Percentiles rank a stretch among this genome's conserved stretches.
These are phyloP conservation scores for Epichloe gansuensis DNA, from an alignment of 2,329 filamentous ascomycete species.

Conservation along the genomic window DNA sequence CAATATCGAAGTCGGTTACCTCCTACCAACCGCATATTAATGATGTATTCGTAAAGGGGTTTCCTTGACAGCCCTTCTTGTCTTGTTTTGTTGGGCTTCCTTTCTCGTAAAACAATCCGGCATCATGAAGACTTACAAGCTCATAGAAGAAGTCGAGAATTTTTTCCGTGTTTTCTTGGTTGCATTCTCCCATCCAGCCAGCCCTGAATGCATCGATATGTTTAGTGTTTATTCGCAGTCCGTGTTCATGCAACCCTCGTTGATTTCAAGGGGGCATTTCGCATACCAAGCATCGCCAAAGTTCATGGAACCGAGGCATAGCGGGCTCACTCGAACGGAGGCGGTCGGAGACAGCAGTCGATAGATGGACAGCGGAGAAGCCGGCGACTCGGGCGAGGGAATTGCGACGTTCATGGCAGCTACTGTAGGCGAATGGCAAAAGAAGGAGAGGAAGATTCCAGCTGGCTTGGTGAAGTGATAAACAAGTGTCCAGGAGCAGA, in stretches of 20 bases:
- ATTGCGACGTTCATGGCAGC: constrained; percentile 9
- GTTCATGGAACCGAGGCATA: constrained; percentile 54
- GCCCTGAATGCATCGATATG: constrained; percentile 25
- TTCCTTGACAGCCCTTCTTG: neutral
- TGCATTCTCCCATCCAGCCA: constrained; percentile 49
- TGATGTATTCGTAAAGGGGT: neutral
- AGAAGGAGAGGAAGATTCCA: neutral
- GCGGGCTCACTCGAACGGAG: constrained; percentile 52
- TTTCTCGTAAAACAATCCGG: neutral
- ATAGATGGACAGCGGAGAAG: constrained; percentile 51
- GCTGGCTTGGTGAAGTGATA: neutral
- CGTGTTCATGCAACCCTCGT: neutral
- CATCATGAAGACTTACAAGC: constrained; percentile 25
- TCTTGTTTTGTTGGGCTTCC: neutral
- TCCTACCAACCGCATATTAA: constrained; percentile 10
- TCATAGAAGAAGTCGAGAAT: constrained; percentile 56
- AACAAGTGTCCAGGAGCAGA: neutral
- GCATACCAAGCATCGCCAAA: constrained; percentile 44
- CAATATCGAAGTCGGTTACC: constrained; percentile 9
- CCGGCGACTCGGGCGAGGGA: constrained; percentile 34
- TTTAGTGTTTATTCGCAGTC: neutral
- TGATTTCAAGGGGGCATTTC: too few species aligned
- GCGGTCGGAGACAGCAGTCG: constrained; percentile 55
- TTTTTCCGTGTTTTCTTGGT: constrained; percentile 47
- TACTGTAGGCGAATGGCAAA: neutral